Percentiles rank a stretch among this genome's conserved stretches.
Conservation (phyloP, 2,329 filamentous ascomycete genomes). For the Teratosphaeria gauchensis region DNA sequence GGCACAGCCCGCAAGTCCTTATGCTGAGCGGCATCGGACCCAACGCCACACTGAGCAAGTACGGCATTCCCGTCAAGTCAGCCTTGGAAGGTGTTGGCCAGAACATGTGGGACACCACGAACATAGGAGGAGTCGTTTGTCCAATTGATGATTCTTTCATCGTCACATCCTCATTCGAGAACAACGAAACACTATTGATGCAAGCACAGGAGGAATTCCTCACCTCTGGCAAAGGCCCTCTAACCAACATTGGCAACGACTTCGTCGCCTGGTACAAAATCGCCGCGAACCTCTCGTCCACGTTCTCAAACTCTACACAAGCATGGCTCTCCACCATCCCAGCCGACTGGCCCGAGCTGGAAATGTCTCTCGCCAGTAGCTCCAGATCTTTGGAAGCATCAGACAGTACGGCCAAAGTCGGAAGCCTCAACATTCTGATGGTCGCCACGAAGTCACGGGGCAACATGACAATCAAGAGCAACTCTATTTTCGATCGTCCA, state of each 20-base stretch:
- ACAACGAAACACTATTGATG: not conserved
- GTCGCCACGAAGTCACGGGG: constrained; percentile 27
- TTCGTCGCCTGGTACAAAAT: constrained; percentile 10
- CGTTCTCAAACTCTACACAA: constrained; percentile 1
- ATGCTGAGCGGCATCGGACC: constrained; percentile 23
- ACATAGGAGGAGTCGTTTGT: not conserved
- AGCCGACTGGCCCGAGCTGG: constrained; percentile 28
- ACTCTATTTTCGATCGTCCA: constrained; percentile 20
- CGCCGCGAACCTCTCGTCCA: constrained; percentile 4
- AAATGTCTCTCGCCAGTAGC: constrained; percentile 9
- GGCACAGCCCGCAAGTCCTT: constrained; percentile 32
- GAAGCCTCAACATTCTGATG: constrained; percentile 23
- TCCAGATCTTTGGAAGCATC: not conserved
- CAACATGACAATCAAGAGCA: constrained; percentile 24
- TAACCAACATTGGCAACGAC: constrained; percentile 12
- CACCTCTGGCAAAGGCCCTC: constrained; percentile 11
- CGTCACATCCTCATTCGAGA: not conserved
- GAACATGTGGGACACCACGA: constrained; percentile 6
- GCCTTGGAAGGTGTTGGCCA: constrained; percentile 39
- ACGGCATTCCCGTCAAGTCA: constrained; percentile 35
- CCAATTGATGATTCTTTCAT: not conserved
- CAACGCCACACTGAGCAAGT: constrained; percentile 18
- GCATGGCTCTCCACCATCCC: constrained; percentile 11
- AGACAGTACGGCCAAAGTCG: constrained; percentile 15
- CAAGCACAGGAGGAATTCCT: constrained; percentile 9